These are phyloP conservation scores for Penicillium odoratum DNA, from an alignment of 495 filamentous ascomycete species.

Conservation along the genomic window DNA sequence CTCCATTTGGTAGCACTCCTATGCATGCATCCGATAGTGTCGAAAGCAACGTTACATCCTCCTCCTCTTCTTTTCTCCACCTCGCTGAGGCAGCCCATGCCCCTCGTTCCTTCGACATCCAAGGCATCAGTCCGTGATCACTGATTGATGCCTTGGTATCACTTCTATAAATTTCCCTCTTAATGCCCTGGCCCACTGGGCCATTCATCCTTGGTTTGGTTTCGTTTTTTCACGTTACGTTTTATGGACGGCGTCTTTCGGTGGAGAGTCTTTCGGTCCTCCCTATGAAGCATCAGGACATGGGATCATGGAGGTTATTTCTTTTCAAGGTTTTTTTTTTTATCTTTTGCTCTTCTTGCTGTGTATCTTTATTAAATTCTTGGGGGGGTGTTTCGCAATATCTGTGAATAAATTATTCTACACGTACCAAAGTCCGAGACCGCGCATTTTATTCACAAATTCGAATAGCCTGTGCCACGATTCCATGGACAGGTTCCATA, in stretches of 20 bases:
- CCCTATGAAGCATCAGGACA: constrained; percentile 19
- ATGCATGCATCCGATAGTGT: constrained; percentile 19
- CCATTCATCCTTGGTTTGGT: constrained; percentile 11
- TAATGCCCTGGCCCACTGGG: neutral
- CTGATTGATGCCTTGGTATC: neutral
- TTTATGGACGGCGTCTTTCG: constrained; percentile 7
- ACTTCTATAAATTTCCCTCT: neutral
- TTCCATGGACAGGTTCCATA: no score
- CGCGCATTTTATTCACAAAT: no score
- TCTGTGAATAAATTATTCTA: constrained; percentile 11
- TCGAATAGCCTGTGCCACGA: no score
- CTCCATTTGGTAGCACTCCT: constrained; percentile 11
- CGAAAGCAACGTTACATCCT: constrained; percentile 28
- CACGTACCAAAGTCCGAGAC: neutral
- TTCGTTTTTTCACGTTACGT: constrained; percentile 8
- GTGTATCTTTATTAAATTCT: constrained; percentile 8
- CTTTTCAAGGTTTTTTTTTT: constrained; percentile 3
- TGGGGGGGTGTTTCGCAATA: constrained; percentile 1
- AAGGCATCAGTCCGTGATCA: constrained; percentile 12
- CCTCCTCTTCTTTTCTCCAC: constrained; percentile 36
- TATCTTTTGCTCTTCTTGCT: constrained; percentile 6
- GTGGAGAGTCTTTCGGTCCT: constrained; percentile 7
- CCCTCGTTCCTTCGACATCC: constrained; percentile 21
- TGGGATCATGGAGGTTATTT: constrained; percentile 12
- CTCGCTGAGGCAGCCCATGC: constrained; percentile 20